Evolutionary conservation across 768 basidiomycete genomes (phyloP).

Genomic region (Ephemerocybe angulata): DNA sequence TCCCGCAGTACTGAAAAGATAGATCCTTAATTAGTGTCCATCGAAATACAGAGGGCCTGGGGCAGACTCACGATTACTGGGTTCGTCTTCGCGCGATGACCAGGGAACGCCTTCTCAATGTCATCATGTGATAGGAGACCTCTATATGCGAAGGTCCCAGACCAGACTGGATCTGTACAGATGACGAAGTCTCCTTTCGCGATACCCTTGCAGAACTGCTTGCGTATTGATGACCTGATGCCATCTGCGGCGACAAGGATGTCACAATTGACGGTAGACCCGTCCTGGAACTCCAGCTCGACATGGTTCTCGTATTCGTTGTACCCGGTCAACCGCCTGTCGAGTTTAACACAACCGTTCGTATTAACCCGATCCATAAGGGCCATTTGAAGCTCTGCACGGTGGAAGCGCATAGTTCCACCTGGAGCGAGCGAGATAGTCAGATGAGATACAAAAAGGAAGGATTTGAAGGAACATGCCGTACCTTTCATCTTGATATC

Average conservation of each 20-base stretch:
- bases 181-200: neutral
- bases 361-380: constrained; percentile 27
- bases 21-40: neutral
- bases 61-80: constrained; percentile 21
- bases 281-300: constrained; percentile 22
- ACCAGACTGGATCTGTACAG: constrained; percentile 31
- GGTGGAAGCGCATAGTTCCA: constrained; percentile 30
- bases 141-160: constrained; percentile 33
- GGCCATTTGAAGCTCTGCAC: constrained; percentile 42
- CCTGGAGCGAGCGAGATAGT: constrained; percentile 12
- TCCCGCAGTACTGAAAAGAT: constrained; percentile 26
- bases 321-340: constrained; percentile 41
- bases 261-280: constrained; percentile 26
- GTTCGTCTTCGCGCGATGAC: constrained; percentile 24
- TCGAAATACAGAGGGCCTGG: neutral
- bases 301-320: constrained; percentile 15
- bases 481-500: constrained; percentile 24
- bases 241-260: constrained; percentile 42
- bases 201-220: constrained; percentile 10
- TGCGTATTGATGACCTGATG: constrained; percentile 24
- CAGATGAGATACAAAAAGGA: neutral
- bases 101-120: constrained; percentile 23
- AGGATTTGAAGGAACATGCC: neutral
- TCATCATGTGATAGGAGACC: constrained; percentile 26
- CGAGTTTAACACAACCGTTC: constrained; percentile 24